Base-by-base conservation (phyloP, 163 green algal genomes). In the Chlamydomonas reinhardtii region DNA sequence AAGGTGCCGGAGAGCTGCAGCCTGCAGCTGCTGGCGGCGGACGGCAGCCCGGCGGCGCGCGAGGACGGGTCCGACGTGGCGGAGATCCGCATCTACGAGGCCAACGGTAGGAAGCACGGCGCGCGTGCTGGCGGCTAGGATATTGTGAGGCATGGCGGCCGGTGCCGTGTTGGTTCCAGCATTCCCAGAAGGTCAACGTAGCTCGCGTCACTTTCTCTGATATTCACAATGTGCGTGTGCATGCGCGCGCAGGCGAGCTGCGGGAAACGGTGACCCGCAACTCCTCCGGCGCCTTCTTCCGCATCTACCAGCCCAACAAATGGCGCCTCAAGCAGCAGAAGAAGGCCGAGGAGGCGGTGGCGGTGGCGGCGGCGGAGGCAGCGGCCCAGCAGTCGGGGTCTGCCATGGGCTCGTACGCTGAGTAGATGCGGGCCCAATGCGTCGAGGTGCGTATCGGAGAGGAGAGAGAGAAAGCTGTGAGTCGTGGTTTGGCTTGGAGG, bases 291-390 rank as follows among this genome's bases (percentile, higher is more conserved):
- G 74, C 77, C 52, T 96, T 94, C 88, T 96, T 85, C 82, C 80
- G 84, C 37, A 91, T 95, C 15, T 96, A 94, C 76, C 94, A 97
- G 80, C 89, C 91, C 72, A 98, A 98, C 90, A 98, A 98, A 88
- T 98, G 95, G 87, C 83, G 69, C 29, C 83, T 87, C n/a, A 90
- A 73, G 74, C 69, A 37, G 2, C 89, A 87, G 85, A 72, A 80
- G 69, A 82, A 88, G 34, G 68, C 37, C 43, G n/a, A 84, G 39
- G 24, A 68, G 56, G 75, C 68, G 48, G 37, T 43, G 61, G 24
- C 59, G 65, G 76, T 69, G 29, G 37, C 39, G 56, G 76, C 76
- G n/a, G 48, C 48, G 43, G 43, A 6, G 43, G 43, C 43, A 54
- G n/a, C n/a, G 39, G 39, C 39, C 5, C 48, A 56, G 48, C 11